Evolutionary conservation across 2,329 filamentous ascomycete species (phyloP).

Genomic region (Phaeoacremonium minimum): DNA sequence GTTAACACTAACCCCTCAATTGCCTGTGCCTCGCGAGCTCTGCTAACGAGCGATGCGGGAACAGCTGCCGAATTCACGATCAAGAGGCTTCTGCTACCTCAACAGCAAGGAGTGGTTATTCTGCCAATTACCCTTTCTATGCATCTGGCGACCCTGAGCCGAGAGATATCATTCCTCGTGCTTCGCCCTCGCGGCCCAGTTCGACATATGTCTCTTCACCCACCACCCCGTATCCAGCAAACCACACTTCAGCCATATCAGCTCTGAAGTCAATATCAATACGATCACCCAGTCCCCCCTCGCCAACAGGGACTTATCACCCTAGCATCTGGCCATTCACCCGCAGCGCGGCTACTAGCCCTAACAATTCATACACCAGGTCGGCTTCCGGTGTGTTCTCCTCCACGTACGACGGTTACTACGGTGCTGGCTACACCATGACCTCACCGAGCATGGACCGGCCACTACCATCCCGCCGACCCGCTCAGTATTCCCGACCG

Average conservation of each 20-base stretch:
- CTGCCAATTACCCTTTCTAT: slow-evolving; percentile 38
- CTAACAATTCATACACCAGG: slow-evolving; percentile 47
- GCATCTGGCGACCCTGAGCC: slow-evolving; percentile 44
- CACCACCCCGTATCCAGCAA: slow-evolving; percentile 38
- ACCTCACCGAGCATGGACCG: slow-evolving; percentile 39
- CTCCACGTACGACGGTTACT: slow-evolving; percentile 48
- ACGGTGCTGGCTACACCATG: slow-evolving; percentile 33
- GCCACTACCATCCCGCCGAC: slow-evolving; percentile 52
- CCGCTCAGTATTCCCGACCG: slow-evolving; percentile 50
- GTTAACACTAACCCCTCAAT: slow-evolving; percentile 19
- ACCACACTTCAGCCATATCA: slow-evolving; percentile 48
- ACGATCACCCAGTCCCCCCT: slow-evolving; percentile 51
- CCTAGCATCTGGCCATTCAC: slow-evolving; percentile 50
- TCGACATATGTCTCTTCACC: slow-evolving; percentile 53
- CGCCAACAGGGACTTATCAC: slow-evolving; percentile 37
- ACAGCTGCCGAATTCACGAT: slow-evolving; percentile 51
- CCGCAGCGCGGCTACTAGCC: slow-evolving; percentile 46
- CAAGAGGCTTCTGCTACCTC: slow-evolving; percentile 30
- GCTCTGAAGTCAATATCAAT: slow-evolving; percentile 51
- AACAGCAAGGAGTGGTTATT: slow-evolving; percentile 24
- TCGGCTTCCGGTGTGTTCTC: slow-evolving; percentile 37
- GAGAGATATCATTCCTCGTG: slow-evolving; percentile 59
- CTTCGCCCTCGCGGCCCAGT: slow-evolving; percentile 56
- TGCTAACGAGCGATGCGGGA: slow-evolving; percentile 14
- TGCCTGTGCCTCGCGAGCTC: slow-evolving; percentile 7